Evolutionary conservation across 257 asterid genomes (phyloP).

Genomic region (Solanum corneliomulleri): DNA sequence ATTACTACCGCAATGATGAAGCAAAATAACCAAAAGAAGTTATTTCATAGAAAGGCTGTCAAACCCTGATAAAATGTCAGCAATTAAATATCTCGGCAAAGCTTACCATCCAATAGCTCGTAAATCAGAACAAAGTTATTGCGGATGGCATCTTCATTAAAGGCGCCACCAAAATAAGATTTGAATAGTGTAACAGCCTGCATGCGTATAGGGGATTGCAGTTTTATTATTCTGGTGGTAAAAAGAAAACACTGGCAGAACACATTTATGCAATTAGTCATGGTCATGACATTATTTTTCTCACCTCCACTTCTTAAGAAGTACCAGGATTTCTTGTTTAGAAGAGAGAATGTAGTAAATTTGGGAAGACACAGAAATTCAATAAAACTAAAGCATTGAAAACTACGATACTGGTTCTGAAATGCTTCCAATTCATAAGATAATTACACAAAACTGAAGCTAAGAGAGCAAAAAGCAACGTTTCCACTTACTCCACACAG

Average conservation of each 20-base stretch:
- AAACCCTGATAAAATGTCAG: background rate
- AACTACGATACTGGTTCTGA: background rate
- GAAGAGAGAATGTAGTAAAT: background rate
- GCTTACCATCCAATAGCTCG: conserved; percentile 91
- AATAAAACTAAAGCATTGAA: background rate
- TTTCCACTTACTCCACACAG: background rate
- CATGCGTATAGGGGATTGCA: conserved; percentile 3
- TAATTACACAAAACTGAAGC: background rate
- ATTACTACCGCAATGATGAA: background rate
- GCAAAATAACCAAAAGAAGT: background rate
- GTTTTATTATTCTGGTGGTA: background rate
- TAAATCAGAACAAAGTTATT: conserved; percentile 89
- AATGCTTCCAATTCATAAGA: background rate
- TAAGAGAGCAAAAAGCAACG: background rate
- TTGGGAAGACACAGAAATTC: background rate
- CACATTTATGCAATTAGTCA: background rate
- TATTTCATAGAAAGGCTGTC: background rate
- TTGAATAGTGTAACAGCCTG: conserved; percentile 96
- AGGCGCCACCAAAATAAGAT: conserved; percentile 96
- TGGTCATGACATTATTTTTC: background rate
- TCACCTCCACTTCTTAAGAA: background rate
- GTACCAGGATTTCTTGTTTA: background rate
- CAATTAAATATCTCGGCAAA: background rate
- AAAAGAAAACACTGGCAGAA: background rate
- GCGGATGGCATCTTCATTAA: conserved; percentile 99